A percentile compares a stretch with the other conserved stretches of the same genome.
Evolutionary conservation across 1,139 yeast genomes (phyloP).

Genomic region (Arxiozyma telluris): DNA sequence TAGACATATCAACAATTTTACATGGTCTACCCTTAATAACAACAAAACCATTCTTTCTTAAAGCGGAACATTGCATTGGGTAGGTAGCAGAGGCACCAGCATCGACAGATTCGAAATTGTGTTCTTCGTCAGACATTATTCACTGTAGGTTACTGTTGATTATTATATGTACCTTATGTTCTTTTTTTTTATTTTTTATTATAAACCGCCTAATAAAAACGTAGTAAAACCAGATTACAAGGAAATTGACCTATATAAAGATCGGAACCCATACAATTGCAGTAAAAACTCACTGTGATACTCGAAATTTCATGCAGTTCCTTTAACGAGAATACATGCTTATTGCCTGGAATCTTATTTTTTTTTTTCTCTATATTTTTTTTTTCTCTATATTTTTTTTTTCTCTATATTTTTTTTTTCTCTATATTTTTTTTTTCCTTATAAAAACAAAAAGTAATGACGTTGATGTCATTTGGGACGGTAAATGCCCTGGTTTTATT

Average conservation of each 20-base stretch:
- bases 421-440: too few relatives aligned
- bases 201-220: too few relatives aligned
- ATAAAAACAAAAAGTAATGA: too few relatives aligned
- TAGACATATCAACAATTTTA: conserved; percentile 99
- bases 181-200: too few relatives aligned
- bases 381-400: too few relatives aligned
- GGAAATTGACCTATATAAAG: too few relatives aligned
- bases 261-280: too few relatives aligned
- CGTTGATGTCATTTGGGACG: background rate
- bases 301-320: background rate
- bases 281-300: too few relatives aligned
- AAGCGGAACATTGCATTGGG: conserved; percentile 99
- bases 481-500: background rate
- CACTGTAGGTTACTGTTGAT: conserved; percentile 6
- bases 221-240: too few relatives aligned
- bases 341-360: too few relatives aligned
- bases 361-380: too few relatives aligned
- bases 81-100: conserved; percentile 98
- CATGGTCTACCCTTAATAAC: conserved; percentile 99
- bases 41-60: conserved; percentile 99
- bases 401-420: too few relatives aligned
- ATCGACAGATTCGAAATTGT: conserved; percentile 94
- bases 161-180: background rate
- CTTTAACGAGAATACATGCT: background rate
- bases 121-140: conserved; percentile 71